Conservation (phyloP, 208 protist species). For the Crithidia thermophila region DNA sequence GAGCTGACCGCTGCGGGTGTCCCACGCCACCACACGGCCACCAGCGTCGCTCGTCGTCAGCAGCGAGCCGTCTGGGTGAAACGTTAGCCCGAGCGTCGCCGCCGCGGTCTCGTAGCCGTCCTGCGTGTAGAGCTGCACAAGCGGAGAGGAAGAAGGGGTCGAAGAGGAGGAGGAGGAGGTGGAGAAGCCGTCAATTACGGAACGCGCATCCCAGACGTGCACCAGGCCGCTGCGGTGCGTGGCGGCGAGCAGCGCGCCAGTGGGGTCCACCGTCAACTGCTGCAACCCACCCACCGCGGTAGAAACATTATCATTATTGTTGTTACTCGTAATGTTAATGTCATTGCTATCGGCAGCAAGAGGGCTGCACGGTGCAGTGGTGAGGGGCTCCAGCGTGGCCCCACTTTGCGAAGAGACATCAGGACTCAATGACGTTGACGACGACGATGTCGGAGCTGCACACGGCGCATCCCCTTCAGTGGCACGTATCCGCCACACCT, state of each 20-base stretch:
- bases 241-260: constrained; percentile 63
- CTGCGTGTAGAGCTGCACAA: constrained; percentile 52
- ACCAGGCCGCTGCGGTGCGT: constrained; percentile 54
- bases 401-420: neutral
- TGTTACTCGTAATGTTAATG: too few relatives aligned
- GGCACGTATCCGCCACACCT: constrained; percentile 41
- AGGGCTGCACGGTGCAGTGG: constrained; percentile 8
- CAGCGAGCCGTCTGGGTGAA: constrained; percentile 82
- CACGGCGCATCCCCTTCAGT: too few relatives aligned
- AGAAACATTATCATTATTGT: too few relatives aligned
- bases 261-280: constrained; percentile 71
- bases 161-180: constrained; percentile 2
- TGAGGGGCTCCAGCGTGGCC: constrained; percentile 18
- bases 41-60: constrained; percentile 67
- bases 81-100: constrained; percentile 49
- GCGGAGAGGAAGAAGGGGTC: neutral
- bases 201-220: constrained; percentile 68
- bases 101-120: constrained; percentile 65
- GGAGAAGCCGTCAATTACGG: constrained; percentile 9
- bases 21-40: constrained; percentile 74
- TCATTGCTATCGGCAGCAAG: too few relatives aligned
- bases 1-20: constrained; percentile 64
- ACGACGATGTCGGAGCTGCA: too few relatives aligned
- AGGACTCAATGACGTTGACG: neutral
- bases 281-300: constrained; percentile 21